These are phyloP conservation scores for Triticum dicoccoides DNA, from an alignment of 176 grass and related monocot species.

Conservation along the genomic window DNA sequence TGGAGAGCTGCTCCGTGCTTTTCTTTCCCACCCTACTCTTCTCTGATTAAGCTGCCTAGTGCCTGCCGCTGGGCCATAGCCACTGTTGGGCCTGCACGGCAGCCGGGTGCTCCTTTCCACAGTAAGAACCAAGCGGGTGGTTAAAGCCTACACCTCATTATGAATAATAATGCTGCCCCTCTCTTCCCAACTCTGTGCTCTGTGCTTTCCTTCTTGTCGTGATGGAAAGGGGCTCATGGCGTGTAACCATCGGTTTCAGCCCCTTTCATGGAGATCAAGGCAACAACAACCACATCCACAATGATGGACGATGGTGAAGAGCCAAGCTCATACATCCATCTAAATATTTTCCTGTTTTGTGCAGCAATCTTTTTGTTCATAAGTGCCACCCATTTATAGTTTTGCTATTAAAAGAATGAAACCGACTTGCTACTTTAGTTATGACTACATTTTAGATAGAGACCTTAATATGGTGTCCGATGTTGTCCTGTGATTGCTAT, in stretches of 20 bases:
- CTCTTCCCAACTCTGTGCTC: background rate
- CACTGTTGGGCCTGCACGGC: background rate
- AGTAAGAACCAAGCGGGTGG: background rate
- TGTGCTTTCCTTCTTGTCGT: background rate
- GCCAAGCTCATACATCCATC: background rate
- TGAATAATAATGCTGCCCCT: background rate
- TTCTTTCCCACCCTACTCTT: background rate
- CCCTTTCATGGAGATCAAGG: background rate
- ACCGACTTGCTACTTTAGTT: background rate
- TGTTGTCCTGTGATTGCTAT: background rate
- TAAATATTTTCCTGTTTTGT: background rate
- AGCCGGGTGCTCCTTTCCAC: background rate
- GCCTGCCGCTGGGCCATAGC: background rate
- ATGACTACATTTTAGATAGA: background rate
- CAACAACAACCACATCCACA: background rate
- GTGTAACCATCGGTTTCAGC: background rate
- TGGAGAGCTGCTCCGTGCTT: background rate
- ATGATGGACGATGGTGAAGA: background rate
- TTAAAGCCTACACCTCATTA: background rate
- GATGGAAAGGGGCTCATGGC: background rate
- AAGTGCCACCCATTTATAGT: background rate
- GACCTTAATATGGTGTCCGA: background rate
- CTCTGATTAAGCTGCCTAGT: background rate
- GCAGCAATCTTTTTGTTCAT: background rate
- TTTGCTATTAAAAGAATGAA: background rate